phyloP scores from a whole-genome alignment of 139 green algal genomes.

The Haematococcus lacustris region DNA sequence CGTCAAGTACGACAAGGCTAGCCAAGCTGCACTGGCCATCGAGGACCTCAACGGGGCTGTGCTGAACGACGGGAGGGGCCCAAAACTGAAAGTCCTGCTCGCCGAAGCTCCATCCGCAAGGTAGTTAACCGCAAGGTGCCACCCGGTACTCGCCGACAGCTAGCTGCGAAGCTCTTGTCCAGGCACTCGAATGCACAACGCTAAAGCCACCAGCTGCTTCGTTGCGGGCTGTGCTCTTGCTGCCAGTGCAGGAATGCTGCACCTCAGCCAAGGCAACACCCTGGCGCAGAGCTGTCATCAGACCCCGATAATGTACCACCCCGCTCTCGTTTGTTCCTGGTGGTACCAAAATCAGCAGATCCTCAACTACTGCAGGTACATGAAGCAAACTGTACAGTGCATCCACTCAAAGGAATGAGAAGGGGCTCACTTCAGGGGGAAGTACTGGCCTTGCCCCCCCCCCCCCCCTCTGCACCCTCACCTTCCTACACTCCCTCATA shows the following conservation, averaged over 20 bases:
- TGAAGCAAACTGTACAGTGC: too few relatives aligned
- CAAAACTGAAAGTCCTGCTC: constrained; percentile 84
- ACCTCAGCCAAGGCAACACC: not conserved
- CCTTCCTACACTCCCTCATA: not conserved
- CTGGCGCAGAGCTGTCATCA: constrained; percentile 43
- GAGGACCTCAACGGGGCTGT: constrained; percentile 77
- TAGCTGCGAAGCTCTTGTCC: too few relatives aligned
- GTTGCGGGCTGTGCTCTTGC: not conserved
- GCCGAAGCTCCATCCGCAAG: constrained; percentile 65
- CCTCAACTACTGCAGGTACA: constrained; percentile 59
- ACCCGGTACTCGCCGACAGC: too few relatives aligned
- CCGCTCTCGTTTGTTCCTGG: constrained; percentile 79
- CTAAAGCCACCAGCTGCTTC: too few relatives aligned
- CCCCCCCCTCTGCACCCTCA: too few relatives aligned
- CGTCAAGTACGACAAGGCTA: constrained; percentile 80
- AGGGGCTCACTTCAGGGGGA: too few relatives aligned
- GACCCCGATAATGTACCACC: constrained; percentile 86
- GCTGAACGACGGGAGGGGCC: constrained; percentile 77
- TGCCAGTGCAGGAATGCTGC: too few relatives aligned
- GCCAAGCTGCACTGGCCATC: constrained; percentile 67
- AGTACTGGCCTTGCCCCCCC: not conserved
- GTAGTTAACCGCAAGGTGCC: too few relatives aligned
- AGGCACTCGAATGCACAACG: too few relatives aligned
- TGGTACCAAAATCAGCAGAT: constrained; percentile 88
- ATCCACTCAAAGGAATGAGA: too few relatives aligned